A percentile compares a stretch with the other conserved stretches of the same genome.
These are phyloP conservation scores for Neurospora sp. DNA, from an alignment of 495 filamentous ascomycete species.

Conservation along the genomic window DNA sequence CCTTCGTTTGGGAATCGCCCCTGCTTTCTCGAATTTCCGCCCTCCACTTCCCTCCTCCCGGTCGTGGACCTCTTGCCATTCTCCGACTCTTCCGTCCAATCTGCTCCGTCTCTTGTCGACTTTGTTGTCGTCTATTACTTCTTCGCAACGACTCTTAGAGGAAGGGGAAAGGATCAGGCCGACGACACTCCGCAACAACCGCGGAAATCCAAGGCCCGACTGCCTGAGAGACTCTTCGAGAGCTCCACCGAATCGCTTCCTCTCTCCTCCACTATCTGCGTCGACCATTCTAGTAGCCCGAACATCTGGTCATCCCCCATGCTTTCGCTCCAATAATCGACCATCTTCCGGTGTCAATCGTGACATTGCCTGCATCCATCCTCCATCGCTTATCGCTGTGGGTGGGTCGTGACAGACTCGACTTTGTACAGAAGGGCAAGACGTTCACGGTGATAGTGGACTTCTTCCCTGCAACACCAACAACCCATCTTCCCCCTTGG, in stretches of 20 bases:
- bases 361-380: slow-evolving; percentile 22
- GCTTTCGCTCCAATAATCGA: slow-evolving; percentile 21
- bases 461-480: slow-evolving; percentile 30
- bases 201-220: neutral
- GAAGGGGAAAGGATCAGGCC: neutral
- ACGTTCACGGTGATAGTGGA: slow-evolving; percentile 43
- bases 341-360: slow-evolving; percentile 17
- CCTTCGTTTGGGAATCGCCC: slow-evolving; percentile 13
- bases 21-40: slow-evolving; percentile 19
- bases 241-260: neutral
- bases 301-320: slow-evolving; percentile 13
- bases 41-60: slow-evolving; percentile 1
- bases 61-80: slow-evolving; percentile 7
- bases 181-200: neutral
- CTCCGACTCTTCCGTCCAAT: neutral
- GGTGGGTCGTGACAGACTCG: slow-evolving; percentile 19
- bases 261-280: neutral
- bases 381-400: slow-evolving; percentile 2
- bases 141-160: neutral
- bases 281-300: neutral
- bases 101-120: neutral
- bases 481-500: slow-evolving; percentile 26
- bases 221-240: neutral
- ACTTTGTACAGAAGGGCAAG: slow-evolving; percentile 13
- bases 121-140: slow-evolving; percentile 1